These are phyloP conservation scores for Colletotrichum shisoi DNA, from an alignment of 2,329 filamentous ascomycete species.

Conservation along the genomic window DNA sequence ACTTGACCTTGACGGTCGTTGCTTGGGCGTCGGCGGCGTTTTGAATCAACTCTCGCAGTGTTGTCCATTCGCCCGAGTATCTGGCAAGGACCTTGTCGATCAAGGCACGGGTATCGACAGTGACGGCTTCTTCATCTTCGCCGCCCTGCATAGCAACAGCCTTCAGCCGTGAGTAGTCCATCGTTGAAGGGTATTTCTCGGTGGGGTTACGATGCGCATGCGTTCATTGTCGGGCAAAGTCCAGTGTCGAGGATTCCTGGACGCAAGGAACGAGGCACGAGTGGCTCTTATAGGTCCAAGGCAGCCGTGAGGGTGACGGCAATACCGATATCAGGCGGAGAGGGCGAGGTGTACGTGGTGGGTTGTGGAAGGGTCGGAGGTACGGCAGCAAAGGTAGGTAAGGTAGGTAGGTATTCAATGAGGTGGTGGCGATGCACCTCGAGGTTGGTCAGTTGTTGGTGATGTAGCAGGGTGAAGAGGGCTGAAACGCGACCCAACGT, in stretches of 20 bases:
- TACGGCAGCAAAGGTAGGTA: too few species aligned
- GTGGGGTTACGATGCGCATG: not conserved
- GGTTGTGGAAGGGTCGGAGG: too few species aligned
- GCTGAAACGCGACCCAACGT: constrained; percentile 25
- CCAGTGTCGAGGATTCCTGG: not conserved
- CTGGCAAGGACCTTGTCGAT: constrained; percentile 97
- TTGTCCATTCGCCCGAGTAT: constrained; percentile 95
- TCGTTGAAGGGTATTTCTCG: constrained; percentile 46
- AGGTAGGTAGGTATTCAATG: not conserved
- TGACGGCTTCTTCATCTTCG: constrained; percentile 95
- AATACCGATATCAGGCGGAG: not conserved
- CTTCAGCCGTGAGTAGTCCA: constrained; percentile 80
- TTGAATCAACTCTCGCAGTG: constrained; percentile 90
- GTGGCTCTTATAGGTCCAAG: not conserved
- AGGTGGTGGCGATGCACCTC: constrained; percentile 23
- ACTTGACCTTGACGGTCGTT: constrained; percentile 85
- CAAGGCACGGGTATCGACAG: constrained; percentile 92
- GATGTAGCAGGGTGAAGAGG: constrained; percentile 15
- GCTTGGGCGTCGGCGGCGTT: constrained; percentile 98
- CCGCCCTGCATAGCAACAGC: constrained; percentile 86
- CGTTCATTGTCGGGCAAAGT: constrained; percentile 25
- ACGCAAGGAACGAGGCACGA: not conserved
- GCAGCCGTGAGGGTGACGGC: not conserved
- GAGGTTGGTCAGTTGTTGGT: constrained; percentile 20
- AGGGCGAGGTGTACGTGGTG: not conserved